Conservation (phyloP, 495 filamentous ascomycete genomes). For the Aspergillus heteromorphus region DNA sequence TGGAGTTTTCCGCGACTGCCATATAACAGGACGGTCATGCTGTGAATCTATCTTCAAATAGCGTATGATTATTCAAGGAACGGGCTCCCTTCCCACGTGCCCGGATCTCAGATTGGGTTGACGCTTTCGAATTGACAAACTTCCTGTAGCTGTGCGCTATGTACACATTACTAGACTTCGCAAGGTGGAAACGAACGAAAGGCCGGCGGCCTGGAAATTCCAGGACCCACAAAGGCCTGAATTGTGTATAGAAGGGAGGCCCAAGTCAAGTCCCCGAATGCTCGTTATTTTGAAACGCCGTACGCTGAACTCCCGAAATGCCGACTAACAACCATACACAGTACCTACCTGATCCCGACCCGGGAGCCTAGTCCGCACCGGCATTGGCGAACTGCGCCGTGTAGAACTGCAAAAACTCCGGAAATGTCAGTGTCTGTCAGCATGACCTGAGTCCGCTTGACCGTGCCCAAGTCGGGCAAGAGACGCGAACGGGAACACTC, state of each 20-base stretch:
- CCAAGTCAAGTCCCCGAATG: neutral
- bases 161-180: neutral
- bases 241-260: neutral
- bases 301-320: conserved; percentile 6
- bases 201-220: neutral
- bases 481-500: conserved; percentile 24
- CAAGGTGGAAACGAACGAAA: neutral
- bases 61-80: neutral
- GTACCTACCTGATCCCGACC: neutral
- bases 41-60: neutral
- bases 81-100: neutral
- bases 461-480: no score
- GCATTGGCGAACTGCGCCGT: conserved; percentile 38
- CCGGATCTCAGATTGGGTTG: no score
- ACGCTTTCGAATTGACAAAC: neutral
- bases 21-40: neutral
- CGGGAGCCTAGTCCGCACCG: conserved; percentile 1
- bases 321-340: neutral
- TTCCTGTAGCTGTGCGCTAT: neutral
- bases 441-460: neutral
- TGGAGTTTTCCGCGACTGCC: neutral
- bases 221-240: neutral
- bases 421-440: conserved; percentile 23
- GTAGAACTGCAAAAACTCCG: conserved; percentile 44
- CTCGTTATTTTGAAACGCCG: conserved; percentile 8